Percentiles rank a stretch among this genome's conserved stretches.
Evolutionary conservation across 176 grass and related monocot genomes (phyloP).

Genomic region (Cocos nucifera): DNA sequence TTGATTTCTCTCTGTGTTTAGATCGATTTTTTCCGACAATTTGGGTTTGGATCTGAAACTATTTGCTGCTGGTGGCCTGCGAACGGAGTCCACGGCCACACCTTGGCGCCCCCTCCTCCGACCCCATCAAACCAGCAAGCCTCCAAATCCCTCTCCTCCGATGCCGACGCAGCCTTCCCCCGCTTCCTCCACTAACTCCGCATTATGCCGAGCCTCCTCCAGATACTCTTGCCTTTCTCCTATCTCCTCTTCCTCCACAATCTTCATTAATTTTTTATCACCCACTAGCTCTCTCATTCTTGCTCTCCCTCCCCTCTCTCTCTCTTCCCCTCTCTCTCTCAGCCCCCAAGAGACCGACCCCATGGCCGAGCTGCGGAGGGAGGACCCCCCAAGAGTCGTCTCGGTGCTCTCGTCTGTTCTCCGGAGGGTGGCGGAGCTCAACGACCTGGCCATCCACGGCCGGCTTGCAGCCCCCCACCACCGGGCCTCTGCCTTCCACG

Average conservation of each 20-base stretch:
- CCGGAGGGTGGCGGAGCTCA: slow-evolving; percentile 53
- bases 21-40: no score
- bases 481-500: slow-evolving; percentile 30
- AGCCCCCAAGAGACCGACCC: no score
- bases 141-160: slow-evolving; percentile 4
- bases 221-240: not conserved
- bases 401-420: slow-evolving; percentile 74
- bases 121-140: slow-evolving; percentile 44
- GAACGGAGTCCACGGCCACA: slow-evolving; percentile 5
- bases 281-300: no score
- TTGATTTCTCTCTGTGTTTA: no score
- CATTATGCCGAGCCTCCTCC: slow-evolving; percentile 3
- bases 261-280: not conserved
- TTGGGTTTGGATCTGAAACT: no score
- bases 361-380: slow-evolving; percentile 1
- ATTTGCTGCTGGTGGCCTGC: no score
- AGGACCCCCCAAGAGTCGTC: slow-evolving; percentile 52
- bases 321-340: no score
- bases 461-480: no score
- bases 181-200: slow-evolving; percentile 45
- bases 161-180: slow-evolving; percentile 37
- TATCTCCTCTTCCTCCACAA: not conserved
- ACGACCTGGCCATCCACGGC: slow-evolving; percentile 25
- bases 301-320: not conserved
- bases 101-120: slow-evolving; percentile 45